These are phyloP conservation scores for Arabidopsis thaliana DNA, from an alignment of 345 rosid species.

Conservation along the genomic window TAIR10.1 NC_003075.7:10970001-10970500, in stretches of 20 bases:
- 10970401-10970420: too few relatives aligned
- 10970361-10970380: too few relatives aligned
- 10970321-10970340: neutral
- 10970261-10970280: slow-evolving; percentile 34
- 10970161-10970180: slow-evolving; percentile 43
- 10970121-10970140: neutral
- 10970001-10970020: slow-evolving; percentile 50
- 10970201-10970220: neutral
- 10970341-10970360: neutral
- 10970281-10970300: slow-evolving; percentile 42
- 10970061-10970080: slow-evolving; percentile 35
- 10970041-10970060: slow-evolving; percentile 41
- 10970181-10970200: slow-evolving; percentile 32
- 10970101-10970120: neutral
- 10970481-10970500: too few relatives aligned
- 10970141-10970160: slow-evolving; percentile 18
- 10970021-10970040: slow-evolving; percentile 40
- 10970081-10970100: neutral
- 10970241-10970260: slow-evolving; percentile 26
- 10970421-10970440: too few relatives aligned
- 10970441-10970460: too few relatives aligned
- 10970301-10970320: neutral
- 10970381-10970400: too few relatives aligned
- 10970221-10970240: slow-evolving; percentile 38
- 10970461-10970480: too few relatives aligned